Evolutionary conservation across 2,329 filamentous ascomycete species (phyloP), one percentile per base, ranked within the genome.

Genomic region (Didymella arachidicola): DNA sequence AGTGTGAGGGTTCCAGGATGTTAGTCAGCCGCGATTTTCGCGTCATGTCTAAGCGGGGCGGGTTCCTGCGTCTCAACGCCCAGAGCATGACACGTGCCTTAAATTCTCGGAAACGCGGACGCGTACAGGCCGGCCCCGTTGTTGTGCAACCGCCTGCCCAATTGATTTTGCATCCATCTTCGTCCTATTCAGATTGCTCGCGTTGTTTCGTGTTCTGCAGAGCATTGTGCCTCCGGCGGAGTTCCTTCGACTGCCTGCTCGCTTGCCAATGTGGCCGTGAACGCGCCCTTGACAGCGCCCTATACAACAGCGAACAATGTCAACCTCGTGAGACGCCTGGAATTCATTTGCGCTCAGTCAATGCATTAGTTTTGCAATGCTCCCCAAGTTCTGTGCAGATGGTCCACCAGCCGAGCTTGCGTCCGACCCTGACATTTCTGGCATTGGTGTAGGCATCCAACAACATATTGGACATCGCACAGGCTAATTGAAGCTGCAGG

Each of bases 351-450:
- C 36, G 36, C 18, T 39, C 16, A 8, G 7, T 2, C 6, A 36
- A n/a, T 36, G 14, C 16, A 39, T 18, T 18, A 11, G 3, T 16
- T 18, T 34, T 43, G 12, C 18, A 25, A 51, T 51, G 48, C 4
- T 27, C 7, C 44, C 41, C 10, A 12, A 29, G 3, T 22, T 54
- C 4, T 54, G 52, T 29, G 44, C 44, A 27, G 27, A 48, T n/a
- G 44, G 8, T 34, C 36, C 52, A 25, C 52, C 53, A 22, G n/a
- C 12, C 11, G 16, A 49, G 34, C 18, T 49, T 29, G 45, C 53
- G 3, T 38, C 53, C 4, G 45, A 56, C 18, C 53, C 53, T 14
- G 53, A 56, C 22, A 56, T 56, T 5, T 56, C 53, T 39, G 53
- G 45, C 16, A 49, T 56, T 25, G 53, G 53, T 14, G 53, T 49